Evolutionary conservation across 148 eudicot species (phyloP), one percentile per base, ranked within the genome.

Genomic region (Camellia lanceoleosa): DNA sequence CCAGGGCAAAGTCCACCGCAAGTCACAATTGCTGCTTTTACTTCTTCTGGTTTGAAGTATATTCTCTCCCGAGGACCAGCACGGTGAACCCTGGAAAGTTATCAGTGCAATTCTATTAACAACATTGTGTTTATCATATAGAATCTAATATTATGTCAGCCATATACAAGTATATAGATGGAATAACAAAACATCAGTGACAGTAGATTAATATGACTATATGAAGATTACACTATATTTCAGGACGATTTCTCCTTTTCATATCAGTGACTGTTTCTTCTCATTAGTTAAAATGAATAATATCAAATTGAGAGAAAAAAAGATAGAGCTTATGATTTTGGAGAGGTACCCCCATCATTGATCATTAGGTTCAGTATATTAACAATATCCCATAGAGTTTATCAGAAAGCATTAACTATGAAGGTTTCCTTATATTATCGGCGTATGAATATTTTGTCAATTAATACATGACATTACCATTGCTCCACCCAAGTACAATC

Each of bases 1-100:
- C 99, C 99, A 67, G 99, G 99, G 79, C 99, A 96, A 68, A 96
- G 95, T 64, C 99, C 99, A 41, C 99, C 99, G 82, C 99, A 96
- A 60, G 99, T 96, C 43, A 96, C 89, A 84, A 96, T 96, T 75
- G 98, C 99, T 66, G 99, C 99, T 84, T 96, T 96, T 54, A 96
- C 99, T 73, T 96, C 91, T 90, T 96, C 99, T 4, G 99, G 99
- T 80, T 79, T 93, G 78, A 92, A 96, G 85, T 91, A 96, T 89
- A 95, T 95, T 79, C 91, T 79, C 83, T 95, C 98, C 47, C 99
- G 88, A 66, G 99, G 99, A 70, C 99, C 99, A 84, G 98, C 98
- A 87, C 98, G 98, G 76, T 93, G 99, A 74, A 96, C 95, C 99
- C 99, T 96, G 89, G 68, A 83, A 78, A 58, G 16, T 46, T 63